Percentiles rank a stretch among this genome's conserved stretches.
Evolutionary conservation across 2,329 filamentous ascomycete genomes (phyloP).

Genomic region (Colletotrichum lentis): DNA sequence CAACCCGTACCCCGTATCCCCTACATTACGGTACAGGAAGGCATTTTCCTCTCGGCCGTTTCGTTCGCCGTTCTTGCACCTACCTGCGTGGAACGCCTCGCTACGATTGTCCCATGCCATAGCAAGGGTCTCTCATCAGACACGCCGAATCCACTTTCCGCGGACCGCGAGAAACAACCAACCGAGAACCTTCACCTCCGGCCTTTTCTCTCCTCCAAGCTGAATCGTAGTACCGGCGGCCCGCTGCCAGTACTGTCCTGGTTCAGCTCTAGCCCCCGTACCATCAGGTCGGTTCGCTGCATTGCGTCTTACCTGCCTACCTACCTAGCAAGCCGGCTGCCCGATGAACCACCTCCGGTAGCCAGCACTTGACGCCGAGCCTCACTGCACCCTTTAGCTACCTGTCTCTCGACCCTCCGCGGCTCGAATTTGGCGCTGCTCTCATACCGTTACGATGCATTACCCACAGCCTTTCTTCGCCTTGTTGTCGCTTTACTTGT

Average conservation of each 20-base stretch:
- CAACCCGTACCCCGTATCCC: background rate
- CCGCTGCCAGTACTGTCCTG: constrained; percentile 5
- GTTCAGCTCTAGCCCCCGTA: constrained; percentile 15
- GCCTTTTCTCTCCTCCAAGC: constrained; percentile 9
- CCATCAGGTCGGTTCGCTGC: constrained; percentile 21
- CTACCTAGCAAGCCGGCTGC: constrained; percentile 2
- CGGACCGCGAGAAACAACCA: background rate
- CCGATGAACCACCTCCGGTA: constrained; percentile 23
- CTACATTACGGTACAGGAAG: background rate
- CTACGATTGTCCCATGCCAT: background rate
- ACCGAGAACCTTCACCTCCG: background rate
- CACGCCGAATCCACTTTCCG: constrained; percentile 28
- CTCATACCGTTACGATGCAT: constrained; percentile 27
- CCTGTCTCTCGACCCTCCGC: background rate
- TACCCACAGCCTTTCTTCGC: constrained; percentile 40
- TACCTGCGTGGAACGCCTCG: background rate
- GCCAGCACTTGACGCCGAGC: constrained; percentile 11
- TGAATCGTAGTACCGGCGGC: constrained; percentile 1
- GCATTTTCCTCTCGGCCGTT: no score
- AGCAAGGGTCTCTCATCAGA: constrained; percentile 11
- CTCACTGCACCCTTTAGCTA: background rate
- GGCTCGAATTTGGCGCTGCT: background rate
- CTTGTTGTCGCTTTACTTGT: constrained; percentile 42
- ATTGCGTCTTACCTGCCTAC: constrained; percentile 8
- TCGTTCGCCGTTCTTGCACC: background rate